Percentiles rank a stretch among this genome's conserved stretches.
phyloP scores from a whole-genome alignment of 768 basidiomycete species.

The Leucocoprinus leucothites region DNA sequence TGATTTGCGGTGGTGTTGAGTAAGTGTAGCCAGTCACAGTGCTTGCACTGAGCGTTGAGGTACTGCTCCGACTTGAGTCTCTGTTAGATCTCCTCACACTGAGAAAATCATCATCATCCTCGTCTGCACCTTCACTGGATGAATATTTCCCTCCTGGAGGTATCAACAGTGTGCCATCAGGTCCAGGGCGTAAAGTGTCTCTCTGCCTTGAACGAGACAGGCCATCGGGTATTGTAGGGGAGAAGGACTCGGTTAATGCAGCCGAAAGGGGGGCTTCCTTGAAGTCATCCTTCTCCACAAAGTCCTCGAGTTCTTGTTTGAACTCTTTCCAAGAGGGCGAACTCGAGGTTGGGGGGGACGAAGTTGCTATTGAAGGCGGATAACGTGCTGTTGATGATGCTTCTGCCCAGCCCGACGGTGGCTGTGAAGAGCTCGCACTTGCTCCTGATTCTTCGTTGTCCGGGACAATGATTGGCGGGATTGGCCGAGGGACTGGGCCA shows the following conservation, averaged over 20 bases:
- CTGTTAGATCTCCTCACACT: constrained; percentile 25
- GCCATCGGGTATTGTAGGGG: constrained; percentile 23
- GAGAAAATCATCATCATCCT: constrained; percentile 15
- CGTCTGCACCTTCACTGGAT: constrained; percentile 3
- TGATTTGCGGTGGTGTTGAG: constrained; percentile 34
- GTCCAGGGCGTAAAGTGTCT: constrained; percentile 16
- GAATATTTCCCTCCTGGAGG: constrained; percentile 8
- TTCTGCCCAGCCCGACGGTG: constrained; percentile 4
- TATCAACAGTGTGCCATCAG: constrained; percentile 1
- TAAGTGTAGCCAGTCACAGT: constrained; percentile 41
- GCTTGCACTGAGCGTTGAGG: constrained; percentile 34
- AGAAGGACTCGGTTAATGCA: constrained; percentile 21
- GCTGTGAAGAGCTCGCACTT: not conserved
- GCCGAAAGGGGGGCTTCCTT: constrained; percentile 19
- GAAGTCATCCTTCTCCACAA: constrained; percentile 15
- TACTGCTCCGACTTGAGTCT: constrained; percentile 45
- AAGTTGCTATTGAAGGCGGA: not conserved
- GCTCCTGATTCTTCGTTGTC: not conserved
- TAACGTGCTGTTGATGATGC: constrained; percentile 1
- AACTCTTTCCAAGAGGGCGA: constrained; percentile 19
- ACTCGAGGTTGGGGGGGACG: not conserved
- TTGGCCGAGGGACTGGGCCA: not conserved
- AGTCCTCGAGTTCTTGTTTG: constrained; percentile 21
- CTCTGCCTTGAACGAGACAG: constrained; percentile 21
- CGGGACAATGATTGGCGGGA: not conserved